These are phyloP conservation scores for Hirschioporus abietinus DNA, from an alignment of 768 basidiomycete genomes.

Conservation along the genomic window DNA sequence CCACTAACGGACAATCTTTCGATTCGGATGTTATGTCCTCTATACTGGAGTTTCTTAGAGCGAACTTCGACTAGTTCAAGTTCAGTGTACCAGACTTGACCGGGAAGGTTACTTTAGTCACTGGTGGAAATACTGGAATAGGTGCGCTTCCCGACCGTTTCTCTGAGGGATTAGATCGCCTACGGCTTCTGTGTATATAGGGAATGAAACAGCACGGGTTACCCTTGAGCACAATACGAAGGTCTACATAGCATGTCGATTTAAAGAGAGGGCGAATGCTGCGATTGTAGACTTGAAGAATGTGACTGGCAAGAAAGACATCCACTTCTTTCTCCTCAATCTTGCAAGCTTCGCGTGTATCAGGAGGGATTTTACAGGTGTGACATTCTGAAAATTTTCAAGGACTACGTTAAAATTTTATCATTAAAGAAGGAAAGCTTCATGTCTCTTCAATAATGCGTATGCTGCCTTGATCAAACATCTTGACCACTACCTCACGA, in stretches of 20 bases:
- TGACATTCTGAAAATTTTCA: background rate
- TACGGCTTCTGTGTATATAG: background rate
- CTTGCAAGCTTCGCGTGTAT: conserved; percentile 20
- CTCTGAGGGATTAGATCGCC: background rate
- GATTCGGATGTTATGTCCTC: no score
- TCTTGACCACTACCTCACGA: no score
- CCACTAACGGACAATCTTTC: no score
- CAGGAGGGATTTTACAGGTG: conserved; percentile 14
- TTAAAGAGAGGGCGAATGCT: conserved; percentile 7
- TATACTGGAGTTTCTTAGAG: background rate
- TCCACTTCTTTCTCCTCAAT: conserved; percentile 21
- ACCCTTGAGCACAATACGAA: conserved; percentile 9
- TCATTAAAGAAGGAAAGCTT: no score
- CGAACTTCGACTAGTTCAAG: conserved; percentile 5
- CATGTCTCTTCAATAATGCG: no score
- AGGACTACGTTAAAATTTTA: no score
- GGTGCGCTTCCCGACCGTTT: conserved; percentile 14
- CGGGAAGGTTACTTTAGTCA: conserved; percentile 30
- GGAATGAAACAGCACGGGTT: background rate
- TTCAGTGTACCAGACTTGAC: conserved; percentile 31
- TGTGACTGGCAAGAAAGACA: conserved; percentile 17
- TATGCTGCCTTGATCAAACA: no score
- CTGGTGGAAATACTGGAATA: conserved; percentile 29
- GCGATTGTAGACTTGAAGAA: conserved; percentile 17
- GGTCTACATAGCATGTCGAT: conserved; percentile 22